phyloP scores from a whole-genome alignment of 2,329 filamentous ascomycete species.

The Monosporascus sp. region DNA sequence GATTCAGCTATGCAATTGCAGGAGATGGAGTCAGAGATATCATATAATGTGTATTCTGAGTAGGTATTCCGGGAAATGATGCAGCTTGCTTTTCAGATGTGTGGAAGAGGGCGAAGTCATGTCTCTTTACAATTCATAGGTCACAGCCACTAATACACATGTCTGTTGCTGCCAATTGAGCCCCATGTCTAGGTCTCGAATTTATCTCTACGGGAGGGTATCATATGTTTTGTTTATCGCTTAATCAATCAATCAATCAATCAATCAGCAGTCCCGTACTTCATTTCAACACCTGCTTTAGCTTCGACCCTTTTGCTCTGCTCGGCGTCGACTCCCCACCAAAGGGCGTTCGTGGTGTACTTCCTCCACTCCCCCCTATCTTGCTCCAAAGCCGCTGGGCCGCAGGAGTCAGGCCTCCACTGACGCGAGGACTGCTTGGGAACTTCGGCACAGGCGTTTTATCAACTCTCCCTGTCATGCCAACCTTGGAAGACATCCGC shows the following conservation, averaged over 20 bases:
- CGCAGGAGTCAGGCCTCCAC: slow-evolving; percentile 63
- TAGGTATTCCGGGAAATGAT: too few relatives aligned
- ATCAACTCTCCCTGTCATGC: slow-evolving; percentile 53
- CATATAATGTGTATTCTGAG: too few relatives aligned
- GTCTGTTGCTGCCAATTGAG: too few relatives aligned
- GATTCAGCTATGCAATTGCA: too few relatives aligned
- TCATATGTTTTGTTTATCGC: slow-evolving; percentile 5
- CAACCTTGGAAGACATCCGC: slow-evolving; percentile 52
- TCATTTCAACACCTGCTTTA: slow-evolving; percentile 29
- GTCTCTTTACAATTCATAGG: too few relatives aligned
- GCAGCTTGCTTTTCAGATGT: too few relatives aligned
- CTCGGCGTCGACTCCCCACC: slow-evolving; percentile 35
- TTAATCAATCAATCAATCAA: background rate
- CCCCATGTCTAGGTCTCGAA: too few relatives aligned
- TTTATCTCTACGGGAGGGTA: slow-evolving; percentile 7
- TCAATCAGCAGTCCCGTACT: background rate
- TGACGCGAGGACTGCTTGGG: slow-evolving; percentile 57
- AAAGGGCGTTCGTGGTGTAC: slow-evolving; percentile 32
- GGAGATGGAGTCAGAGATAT: too few relatives aligned
- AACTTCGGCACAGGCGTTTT: slow-evolving; percentile 63
- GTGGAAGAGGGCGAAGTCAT: too few relatives aligned
- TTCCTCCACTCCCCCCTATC: slow-evolving; percentile 40
- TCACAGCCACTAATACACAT: too few relatives aligned
- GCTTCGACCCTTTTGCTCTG: slow-evolving; percentile 27
- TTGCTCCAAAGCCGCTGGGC: slow-evolving; percentile 63